Evolutionary conservation across 2,329 filamentous ascomycete species (phyloP), one percentile per base, ranked within the genome.

Genomic region (Onygenales sp.): DNA sequence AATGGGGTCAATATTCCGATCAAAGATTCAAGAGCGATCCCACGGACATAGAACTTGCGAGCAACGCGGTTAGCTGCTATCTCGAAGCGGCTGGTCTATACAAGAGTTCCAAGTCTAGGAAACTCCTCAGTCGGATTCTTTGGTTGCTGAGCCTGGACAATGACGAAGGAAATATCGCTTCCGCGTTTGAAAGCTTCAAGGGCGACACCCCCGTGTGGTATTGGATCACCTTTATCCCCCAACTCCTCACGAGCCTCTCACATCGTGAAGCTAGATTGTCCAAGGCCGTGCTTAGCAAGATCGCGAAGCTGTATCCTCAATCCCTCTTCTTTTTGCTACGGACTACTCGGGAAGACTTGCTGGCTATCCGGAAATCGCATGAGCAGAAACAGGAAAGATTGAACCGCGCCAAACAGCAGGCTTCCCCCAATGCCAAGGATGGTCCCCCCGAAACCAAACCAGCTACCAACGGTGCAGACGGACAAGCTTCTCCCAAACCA

Each of bases 1-100:
- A 98, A 74, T 98, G 93, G 93, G 93, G 93, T 50, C 90, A 95
- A 65, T 98, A 95, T 77, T 97, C 95, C 64, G 93, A 98, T 68
- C 84, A 89, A 61, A 86, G 93, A 53, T 98, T 97, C 78, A 97
- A 95, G 73, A 86, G 90, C 52, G 87, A 95, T 59, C 86, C 91
- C 0, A 76, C 78, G 4, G 88, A 95, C 64, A 78, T 95, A 52
- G 86, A 86, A 57, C 83, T 88, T 56, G 94, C 92, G 5, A 86
- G 89, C 60, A 93, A 95, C 66, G 93, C 94, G 0, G 81, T 98
- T 17, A 96, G 90, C 55, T 97, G 92, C 61, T 98, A 98, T 65
- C 78, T 98, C 21, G 93, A 98, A 70, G 93, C 94, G 31, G 90
- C 93, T 14, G 90, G 92, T 35, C 87, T 94, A 58, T 98, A 95